Evolutionary conservation across 371 early-diverging fungal species (phyloP), one percentile per base, ranked within the genome.

Genomic region (Rhizopus stolonifer): DNA sequence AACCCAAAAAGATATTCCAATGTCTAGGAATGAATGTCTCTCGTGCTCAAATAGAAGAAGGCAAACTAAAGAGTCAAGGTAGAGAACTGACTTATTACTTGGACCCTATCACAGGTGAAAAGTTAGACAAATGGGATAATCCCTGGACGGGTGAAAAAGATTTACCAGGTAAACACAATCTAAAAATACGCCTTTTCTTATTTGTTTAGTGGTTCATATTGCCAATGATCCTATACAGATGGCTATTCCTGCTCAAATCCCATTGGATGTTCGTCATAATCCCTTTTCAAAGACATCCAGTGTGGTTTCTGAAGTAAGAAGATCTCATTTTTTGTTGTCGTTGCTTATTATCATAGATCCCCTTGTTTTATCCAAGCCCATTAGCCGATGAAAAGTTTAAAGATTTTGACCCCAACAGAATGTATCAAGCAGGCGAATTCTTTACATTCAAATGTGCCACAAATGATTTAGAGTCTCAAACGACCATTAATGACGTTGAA

Each of bases 141-240:
- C 68, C 68, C n/a, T 72, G 65, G 66, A 72, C 72, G 14, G 58
- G 52, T 0, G 68, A 72, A 44, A 49, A 57, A 22, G 25, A 46
- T 31, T 46, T 67, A n/a, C 66, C 68, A 53, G 69, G 69, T 64
- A 56, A 15, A 33, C 47, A 39, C 9, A 55, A 26, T 38, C 2
- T 32, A 45, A 24, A 51, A 4, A 21, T 19, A 38, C 7, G 40
- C 2, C 18, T 9, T 6, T 36, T n/a, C 5, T 11, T 11, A 7
- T 0, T 38, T 46, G n/a, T 43, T 6, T 18, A 66, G 72, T 72
- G 6, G 48, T 72, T 8, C 68, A 67, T 58, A 72, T 72, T 39
- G 72, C 72, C 15, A 72, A 72, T 44, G 64, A 72, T 21, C 72
- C 72, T 45, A 68, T 72, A 1, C 72, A 72, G 31, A 67, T 72